Percentiles rank a stretch among this genome's conserved stretches.
These are phyloP conservation scores for Bruguiera gymnorhiza DNA, from an alignment of 345 rosid species.

Conservation along the genomic window DNA sequence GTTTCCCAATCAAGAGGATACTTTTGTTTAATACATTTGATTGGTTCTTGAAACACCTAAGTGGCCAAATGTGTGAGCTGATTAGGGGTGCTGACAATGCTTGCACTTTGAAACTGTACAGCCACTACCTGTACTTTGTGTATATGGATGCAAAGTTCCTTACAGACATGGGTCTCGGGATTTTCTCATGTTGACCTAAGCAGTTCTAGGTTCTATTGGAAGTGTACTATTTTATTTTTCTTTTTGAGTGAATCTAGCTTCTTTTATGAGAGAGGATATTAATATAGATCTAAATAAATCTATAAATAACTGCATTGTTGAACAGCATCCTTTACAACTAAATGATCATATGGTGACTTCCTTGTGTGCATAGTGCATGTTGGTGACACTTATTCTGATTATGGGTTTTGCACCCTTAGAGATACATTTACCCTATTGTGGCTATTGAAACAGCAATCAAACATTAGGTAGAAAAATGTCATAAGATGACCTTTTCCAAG, in stretches of 20 bases:
- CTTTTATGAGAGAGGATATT: background rate
- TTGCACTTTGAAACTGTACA: background rate
- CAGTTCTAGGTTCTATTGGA: too few relatives aligned
- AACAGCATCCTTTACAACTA: background rate
- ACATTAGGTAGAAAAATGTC: background rate
- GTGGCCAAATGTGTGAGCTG: background rate
- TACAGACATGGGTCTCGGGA: background rate
- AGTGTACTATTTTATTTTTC: too few relatives aligned
- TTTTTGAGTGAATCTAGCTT: too few relatives aligned
- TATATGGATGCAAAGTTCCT: background rate
- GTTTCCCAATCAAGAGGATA: background rate
- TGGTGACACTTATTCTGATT: too few relatives aligned
- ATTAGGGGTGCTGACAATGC: slow-evolving; percentile 1
- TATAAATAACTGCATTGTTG: background rate
- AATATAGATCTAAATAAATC: background rate
- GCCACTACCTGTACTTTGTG: background rate
- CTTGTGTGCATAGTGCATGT: too few relatives aligned
- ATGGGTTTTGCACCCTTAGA: background rate
- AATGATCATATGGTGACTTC: too few relatives aligned
- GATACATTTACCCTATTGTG: background rate
- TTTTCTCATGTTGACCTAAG: background rate
- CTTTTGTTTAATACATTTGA: background rate
- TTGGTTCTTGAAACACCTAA: background rate
- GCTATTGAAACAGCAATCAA: background rate
- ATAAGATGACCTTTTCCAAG: too few relatives aligned